Conservation (phyloP, 495 filamentous ascomycete genomes). For the Echria macrotheca region DNA sequence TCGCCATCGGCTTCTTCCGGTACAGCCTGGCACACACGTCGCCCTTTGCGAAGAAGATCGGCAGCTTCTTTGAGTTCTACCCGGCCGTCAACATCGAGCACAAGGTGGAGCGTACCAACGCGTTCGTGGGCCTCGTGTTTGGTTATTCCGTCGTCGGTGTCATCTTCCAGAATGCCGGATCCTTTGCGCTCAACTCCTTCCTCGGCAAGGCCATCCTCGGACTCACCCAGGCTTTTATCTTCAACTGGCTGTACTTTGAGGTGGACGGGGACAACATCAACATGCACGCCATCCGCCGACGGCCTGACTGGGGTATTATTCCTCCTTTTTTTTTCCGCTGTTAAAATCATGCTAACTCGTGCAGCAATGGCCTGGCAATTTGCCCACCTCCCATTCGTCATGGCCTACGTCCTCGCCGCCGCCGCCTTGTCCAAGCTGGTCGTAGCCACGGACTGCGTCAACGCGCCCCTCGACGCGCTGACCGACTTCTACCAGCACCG, state of each 20-base stretch:
- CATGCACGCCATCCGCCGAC: constrained; percentile 52
- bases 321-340: too few species aligned
- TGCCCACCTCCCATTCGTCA: constrained; percentile 50
- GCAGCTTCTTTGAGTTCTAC: constrained; percentile 48
- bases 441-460: constrained; percentile 43
- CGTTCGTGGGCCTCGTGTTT: constrained; percentile 56
- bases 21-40: constrained; percentile 14
- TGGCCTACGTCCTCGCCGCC: constrained; percentile 50
- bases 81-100: constrained; percentile 60
- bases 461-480: constrained; percentile 39
- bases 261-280: constrained; percentile 51
- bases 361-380: too few species aligned
- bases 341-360: too few species aligned
- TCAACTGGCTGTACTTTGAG: constrained; percentile 63
- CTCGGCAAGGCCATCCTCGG: constrained; percentile 54
- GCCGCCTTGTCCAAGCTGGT: constrained; percentile 51
- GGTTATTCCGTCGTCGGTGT: constrained; percentile 54
- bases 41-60: constrained; percentile 21
- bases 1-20: constrained; percentile 30
- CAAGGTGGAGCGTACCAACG: constrained; percentile 52
- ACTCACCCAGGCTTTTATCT: constrained; percentile 52
- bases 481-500: constrained; percentile 38
- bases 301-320: constrained; percentile 29
- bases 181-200: constrained; percentile 51
- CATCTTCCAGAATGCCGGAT: constrained; percentile 47